phyloP scores from a whole-genome alignment of 441 rosid species.

The Flueggea neowawraea region DNA sequence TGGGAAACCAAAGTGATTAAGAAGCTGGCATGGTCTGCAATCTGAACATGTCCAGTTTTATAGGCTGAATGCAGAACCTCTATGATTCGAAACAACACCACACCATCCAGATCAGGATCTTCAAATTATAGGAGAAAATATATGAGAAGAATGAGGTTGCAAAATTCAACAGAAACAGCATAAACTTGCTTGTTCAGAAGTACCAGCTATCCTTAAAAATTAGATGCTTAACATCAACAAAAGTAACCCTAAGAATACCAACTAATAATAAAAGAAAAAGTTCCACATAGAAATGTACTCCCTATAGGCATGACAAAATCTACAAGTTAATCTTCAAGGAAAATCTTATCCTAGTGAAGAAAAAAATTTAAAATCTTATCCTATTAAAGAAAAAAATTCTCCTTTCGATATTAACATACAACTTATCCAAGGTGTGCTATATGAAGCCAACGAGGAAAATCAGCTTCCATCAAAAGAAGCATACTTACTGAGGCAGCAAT shows the following conservation, averaged over 20 bases:
- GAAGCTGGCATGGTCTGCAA: conserved; percentile 73
- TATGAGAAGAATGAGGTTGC: not conserved
- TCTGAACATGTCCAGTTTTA: conserved; percentile 61
- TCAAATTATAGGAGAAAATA: conserved; percentile 20
- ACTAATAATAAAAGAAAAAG: no score
- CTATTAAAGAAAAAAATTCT: no score
- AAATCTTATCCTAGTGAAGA: no score
- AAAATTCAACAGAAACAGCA: not conserved
- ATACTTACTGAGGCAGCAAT: conserved; percentile 72
- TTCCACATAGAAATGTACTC: no score
- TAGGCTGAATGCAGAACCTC: conserved; percentile 71
- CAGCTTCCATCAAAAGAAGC: not conserved
- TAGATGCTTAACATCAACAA: no score
- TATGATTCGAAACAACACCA: conserved; percentile 45
- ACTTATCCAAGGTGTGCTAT: no score
- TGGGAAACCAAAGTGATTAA: conserved; percentile 55
- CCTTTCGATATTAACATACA: no score
- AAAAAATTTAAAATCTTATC: no score
- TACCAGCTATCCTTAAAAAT: not conserved
- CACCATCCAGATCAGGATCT: conserved; percentile 67
- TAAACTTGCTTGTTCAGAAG: not conserved
- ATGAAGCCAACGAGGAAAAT: no score
- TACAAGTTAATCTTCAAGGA: no score
- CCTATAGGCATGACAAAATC: no score
- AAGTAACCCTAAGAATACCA: no score